Conservation (phyloP, 257 asterid genomes). For the Ocimum tenuiflorum region DNA sequence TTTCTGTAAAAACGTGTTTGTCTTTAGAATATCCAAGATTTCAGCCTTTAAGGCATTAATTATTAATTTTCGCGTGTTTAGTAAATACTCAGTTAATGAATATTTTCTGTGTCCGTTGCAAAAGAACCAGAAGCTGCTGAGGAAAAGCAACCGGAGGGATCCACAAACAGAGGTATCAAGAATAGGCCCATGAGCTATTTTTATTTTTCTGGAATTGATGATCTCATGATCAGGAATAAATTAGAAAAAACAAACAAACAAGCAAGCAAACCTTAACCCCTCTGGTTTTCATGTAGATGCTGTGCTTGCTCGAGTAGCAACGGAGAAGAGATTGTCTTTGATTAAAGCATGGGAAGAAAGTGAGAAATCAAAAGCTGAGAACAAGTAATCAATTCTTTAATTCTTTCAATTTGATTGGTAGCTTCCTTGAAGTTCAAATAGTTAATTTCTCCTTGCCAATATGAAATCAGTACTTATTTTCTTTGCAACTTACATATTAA, state of each 20-base stretch:
- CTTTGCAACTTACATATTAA: too few relatives aligned
- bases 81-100: too few relatives aligned
- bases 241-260: background rate
- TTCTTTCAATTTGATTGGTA: background rate
- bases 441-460: too few relatives aligned
- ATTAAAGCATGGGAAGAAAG: constrained; percentile 97
- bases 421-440: too few relatives aligned
- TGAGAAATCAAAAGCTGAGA: constrained; percentile 77
- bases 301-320: constrained; percentile 69
- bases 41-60: background rate
- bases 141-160: constrained; percentile 69
- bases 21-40: background rate
- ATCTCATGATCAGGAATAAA: background rate
- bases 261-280: too few relatives aligned
- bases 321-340: constrained; percentile 72
- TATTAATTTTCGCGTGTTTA: too few relatives aligned
- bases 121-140: constrained; percentile 53
- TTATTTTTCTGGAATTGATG: background rate
- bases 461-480: too few relatives aligned
- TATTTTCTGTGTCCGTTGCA: background rate
- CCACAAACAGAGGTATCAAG: constrained; percentile 69
- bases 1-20: too few relatives aligned
- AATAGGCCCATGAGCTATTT: background rate
- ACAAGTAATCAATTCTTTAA: constrained; percentile 38
- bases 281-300: constrained; percentile 42